These are phyloP conservation scores for Penicillium polonicum DNA, from an alignment of 2,329 filamentous ascomycete species.

Conservation along the genomic window DNA sequence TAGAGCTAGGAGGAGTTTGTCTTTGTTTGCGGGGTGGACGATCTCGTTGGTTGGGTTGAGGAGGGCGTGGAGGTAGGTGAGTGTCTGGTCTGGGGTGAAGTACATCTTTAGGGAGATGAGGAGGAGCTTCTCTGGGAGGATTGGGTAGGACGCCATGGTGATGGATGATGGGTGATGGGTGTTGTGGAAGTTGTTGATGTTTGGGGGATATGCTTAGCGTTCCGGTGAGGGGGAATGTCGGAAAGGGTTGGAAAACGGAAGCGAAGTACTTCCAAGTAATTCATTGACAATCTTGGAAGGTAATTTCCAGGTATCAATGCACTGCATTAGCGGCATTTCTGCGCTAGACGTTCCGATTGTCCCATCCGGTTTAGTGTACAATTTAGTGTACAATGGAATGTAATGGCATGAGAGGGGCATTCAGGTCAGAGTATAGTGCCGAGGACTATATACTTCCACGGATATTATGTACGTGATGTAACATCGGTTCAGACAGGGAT, in stretches of 20 bases:
- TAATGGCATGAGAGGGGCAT: not conserved
- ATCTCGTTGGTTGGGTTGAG: constrained; percentile 49
- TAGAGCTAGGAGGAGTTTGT: constrained; percentile 68
- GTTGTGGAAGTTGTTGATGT: not conserved
- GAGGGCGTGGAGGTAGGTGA: constrained; percentile 54
- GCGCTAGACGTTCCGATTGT: not conserved
- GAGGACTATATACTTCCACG: not conserved
- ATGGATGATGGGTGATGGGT: not conserved
- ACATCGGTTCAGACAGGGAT: not conserved
- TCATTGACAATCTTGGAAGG: not conserved
- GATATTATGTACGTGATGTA: not conserved
- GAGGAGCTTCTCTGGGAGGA: constrained; percentile 39
- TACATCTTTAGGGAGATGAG: constrained; percentile 44
- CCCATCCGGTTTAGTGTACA: not conserved
- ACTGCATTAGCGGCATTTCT: constrained; percentile 1
- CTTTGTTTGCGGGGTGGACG: constrained; percentile 42
- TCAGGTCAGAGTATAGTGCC: not conserved
- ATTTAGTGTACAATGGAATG: not conserved
- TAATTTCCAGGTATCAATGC: not conserved
- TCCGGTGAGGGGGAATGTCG: not conserved
- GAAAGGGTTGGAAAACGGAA: not conserved
- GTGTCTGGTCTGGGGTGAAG: constrained; percentile 50
- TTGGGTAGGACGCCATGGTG: constrained; percentile 28
- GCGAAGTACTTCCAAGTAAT: not conserved
- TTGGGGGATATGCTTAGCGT: not conserved